Evolutionary conservation across 306 rosid species (phyloP).

Genomic region (Quercus robur): DNA sequence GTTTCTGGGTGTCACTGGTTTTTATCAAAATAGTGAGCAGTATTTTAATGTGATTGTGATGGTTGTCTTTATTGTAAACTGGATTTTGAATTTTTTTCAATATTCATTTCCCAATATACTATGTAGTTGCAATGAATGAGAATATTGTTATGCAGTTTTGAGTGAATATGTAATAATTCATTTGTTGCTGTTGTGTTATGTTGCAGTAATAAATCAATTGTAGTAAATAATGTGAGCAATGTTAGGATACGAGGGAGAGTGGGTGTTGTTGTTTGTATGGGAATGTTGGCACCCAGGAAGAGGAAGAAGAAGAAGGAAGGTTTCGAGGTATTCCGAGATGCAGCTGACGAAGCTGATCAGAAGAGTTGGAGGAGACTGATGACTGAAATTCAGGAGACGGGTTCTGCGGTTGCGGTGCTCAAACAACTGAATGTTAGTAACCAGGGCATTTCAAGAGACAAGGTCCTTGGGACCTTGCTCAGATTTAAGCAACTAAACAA

Average conservation of each 20-base stretch:
- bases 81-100: no score
- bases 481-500: constrained; percentile 79
- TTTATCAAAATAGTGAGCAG: not conserved
- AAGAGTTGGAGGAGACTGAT: constrained; percentile 86
- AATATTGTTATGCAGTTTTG: not conserved
- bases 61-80: no score
- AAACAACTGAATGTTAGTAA: constrained; percentile 40
- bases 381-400: constrained; percentile 68
- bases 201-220: constrained; percentile 42
- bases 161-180: not conserved
- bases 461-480: constrained; percentile 77
- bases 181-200: not conserved
- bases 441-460: constrained; percentile 54
- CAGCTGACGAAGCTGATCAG: constrained; percentile 71
- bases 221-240: constrained; percentile 29
- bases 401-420: constrained; percentile 79
- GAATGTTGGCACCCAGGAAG: constrained; percentile 81
- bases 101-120: no score
- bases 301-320: constrained; percentile 79
- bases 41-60: no score
- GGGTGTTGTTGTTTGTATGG: constrained; percentile 61
- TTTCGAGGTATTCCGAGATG: constrained; percentile 60
- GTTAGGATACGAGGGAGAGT: constrained; percentile 47
- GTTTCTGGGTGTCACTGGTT: not conserved
- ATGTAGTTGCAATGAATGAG: no score